phyloP scores from a whole-genome alignment of 2,329 filamentous ascomycete species.

The Penicillium sp. region DNA sequence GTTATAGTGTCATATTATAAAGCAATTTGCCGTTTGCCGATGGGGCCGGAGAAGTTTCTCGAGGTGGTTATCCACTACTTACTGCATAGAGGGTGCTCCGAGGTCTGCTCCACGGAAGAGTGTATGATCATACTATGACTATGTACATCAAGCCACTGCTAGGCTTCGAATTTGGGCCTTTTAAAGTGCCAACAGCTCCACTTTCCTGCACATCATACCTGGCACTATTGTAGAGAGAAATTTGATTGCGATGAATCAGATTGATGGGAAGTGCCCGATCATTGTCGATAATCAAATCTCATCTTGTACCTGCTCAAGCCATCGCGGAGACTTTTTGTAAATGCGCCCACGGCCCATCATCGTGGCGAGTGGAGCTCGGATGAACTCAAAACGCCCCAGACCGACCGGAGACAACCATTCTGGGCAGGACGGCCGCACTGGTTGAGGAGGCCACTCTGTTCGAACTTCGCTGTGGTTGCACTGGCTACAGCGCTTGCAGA shows the following conservation, averaged over 20 bases:
- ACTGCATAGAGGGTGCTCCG: too few relatives aligned
- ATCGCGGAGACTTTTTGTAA: conserved; percentile 6
- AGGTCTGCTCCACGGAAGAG: too few relatives aligned
- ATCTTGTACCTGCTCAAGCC: background rate
- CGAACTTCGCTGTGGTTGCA: background rate
- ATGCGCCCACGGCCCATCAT: background rate
- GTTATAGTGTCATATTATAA: conserved; percentile 4
- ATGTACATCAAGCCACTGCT: too few relatives aligned
- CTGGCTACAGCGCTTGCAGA: background rate
- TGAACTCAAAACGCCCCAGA: conserved; percentile 18
- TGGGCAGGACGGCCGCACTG: conserved; percentile 30
- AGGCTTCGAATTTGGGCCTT: background rate
- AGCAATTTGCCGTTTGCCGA: conserved; percentile 18
- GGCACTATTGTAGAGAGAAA: background rate
- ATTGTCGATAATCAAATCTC: background rate
- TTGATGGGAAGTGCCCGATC: background rate
- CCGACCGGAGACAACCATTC: conserved; percentile 28
- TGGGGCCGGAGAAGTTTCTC: conserved; percentile 30
- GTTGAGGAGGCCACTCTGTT: background rate
- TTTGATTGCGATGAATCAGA: background rate
- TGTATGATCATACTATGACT: too few relatives aligned
- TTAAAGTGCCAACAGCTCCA: conserved; percentile 18
- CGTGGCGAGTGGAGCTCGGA: conserved; percentile 23
- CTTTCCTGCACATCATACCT: conserved; percentile 7
- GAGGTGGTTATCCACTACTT: conserved; percentile 19